Conservation (phyloP, 2,329 filamentous ascomycete genomes). For the Lecanicillium sp. region DNA sequence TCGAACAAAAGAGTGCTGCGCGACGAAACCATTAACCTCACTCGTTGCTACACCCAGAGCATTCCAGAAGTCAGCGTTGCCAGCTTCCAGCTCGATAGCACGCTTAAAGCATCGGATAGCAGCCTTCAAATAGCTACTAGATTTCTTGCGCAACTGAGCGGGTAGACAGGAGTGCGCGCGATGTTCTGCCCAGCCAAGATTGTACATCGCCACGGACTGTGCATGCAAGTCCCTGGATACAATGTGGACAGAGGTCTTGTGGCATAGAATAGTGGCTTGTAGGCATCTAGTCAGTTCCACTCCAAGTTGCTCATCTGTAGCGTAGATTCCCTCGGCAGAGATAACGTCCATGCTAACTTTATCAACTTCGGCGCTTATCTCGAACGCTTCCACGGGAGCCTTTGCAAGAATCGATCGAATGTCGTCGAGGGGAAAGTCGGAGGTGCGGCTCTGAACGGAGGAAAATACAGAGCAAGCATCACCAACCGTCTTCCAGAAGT, state of each 20-base stretch:
- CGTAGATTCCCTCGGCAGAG: conserved; percentile 37
- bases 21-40: conserved; percentile 74
- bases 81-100: conserved; percentile 89
- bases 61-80: conserved; percentile 97
- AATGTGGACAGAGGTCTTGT: conserved; percentile 77
- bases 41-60: conserved; percentile 87
- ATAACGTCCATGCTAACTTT: conserved; percentile 44
- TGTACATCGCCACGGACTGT: conserved; percentile 94
- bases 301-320: conserved; percentile 41
- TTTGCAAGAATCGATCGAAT: conserved; percentile 54
- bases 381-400: conserved; percentile 49
- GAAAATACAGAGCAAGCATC: conserved; percentile 85
- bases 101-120: conserved; percentile 89
- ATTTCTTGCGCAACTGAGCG: conserved; percentile 45
- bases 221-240: conserved; percentile 72
- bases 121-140: conserved; percentile 66
- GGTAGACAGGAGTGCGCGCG: conserved; percentile 66
- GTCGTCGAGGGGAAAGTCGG: conserved; percentile 54
- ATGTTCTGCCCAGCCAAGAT: conserved; percentile 90
- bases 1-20: conserved; percentile 88
- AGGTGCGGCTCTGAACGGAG: conserved; percentile 62
- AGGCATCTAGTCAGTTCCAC: conserved; percentile 54
- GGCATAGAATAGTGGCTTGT: conserved; percentile 70
- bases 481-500: conserved; percentile 88
- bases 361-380: conserved; percentile 64